Evolutionary conservation across 164 flowering plant species (phyloP).

Genomic region (Vitis amurensis): DNA sequence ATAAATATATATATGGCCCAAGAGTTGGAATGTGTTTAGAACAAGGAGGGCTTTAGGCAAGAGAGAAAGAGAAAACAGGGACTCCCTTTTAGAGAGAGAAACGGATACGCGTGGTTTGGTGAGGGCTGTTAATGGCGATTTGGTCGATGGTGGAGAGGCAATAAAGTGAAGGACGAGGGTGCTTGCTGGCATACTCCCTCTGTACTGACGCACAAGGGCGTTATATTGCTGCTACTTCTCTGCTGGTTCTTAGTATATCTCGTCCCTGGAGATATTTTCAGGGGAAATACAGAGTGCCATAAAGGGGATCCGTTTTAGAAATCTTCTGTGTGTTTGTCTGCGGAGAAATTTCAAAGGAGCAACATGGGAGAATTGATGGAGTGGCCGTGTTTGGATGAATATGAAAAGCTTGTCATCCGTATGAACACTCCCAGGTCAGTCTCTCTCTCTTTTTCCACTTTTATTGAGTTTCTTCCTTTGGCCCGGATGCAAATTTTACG

Average conservation of each 20-base stretch:
- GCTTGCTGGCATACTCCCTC: background rate
- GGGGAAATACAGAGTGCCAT: background rate
- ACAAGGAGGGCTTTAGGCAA: conserved; percentile 32
- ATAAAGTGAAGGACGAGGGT: background rate
- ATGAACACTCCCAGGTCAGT: conserved; percentile 90
- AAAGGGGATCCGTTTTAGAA: background rate
- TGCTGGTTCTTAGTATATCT: conserved; percentile 4
- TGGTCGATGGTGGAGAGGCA: conserved; percentile 9
- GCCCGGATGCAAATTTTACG: conserved; percentile 2
- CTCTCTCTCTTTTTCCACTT: background rate
- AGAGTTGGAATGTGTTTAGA: conserved; percentile 12
- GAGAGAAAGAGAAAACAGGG: conserved; percentile 8
- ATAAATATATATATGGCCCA: background rate
- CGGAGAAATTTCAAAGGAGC: background rate
- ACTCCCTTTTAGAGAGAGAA: conserved; percentile 10
- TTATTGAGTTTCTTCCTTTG: background rate
- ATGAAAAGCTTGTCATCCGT: conserved; percentile 78
- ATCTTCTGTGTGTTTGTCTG: conserved; percentile 3
- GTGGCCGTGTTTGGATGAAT: conserved; percentile 62
- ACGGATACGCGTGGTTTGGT: conserved; percentile 4
- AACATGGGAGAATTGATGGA: conserved; percentile 31
- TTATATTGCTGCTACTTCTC: background rate
- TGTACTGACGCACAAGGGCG: too few relatives aligned
- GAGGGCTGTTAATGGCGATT: conserved; percentile 21
- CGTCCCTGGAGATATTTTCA: background rate